Evolutionary conservation across 495 filamentous ascomycete species (phyloP).

Genomic region (Hypoxylon perforatum): DNA sequence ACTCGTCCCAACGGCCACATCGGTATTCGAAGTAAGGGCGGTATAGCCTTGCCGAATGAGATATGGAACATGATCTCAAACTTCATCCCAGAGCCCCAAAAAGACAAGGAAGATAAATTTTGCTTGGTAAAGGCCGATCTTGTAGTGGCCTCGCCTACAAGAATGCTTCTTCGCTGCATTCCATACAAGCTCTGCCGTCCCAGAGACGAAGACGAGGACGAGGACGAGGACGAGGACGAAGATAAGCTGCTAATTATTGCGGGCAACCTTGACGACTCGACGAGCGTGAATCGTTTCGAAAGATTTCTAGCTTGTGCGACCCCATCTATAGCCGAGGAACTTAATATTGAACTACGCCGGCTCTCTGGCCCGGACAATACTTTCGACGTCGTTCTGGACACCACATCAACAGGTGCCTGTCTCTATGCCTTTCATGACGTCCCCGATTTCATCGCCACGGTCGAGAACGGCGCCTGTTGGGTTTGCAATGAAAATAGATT

Average conservation of each 20-base stretch:
- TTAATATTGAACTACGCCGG: not conserved
- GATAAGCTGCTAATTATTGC: not conserved
- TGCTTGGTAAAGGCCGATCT: constrained; percentile 19
- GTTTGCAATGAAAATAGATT: constrained; percentile 12
- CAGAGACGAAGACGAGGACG: not conserved
- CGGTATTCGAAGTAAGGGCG: constrained; percentile 22
- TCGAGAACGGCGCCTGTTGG: constrained; percentile 10
- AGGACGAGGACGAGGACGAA: too few relatives aligned
- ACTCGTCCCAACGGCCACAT: not conserved
- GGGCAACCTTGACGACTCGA: not conserved
- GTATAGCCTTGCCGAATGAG: constrained; percentile 12
- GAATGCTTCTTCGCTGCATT: constrained; percentile 18
- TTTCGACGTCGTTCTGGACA: constrained; percentile 13
- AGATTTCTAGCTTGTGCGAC: constrained; percentile 6
- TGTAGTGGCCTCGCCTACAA: constrained; percentile 8
- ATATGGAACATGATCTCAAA: constrained; percentile 21
- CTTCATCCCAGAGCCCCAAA: not conserved
- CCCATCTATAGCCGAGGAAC: not conserved
- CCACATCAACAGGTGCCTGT: constrained; percentile 4
- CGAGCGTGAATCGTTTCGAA: constrained; percentile 1
- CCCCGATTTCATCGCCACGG: constrained; percentile 13
- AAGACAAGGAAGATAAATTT: constrained; percentile 2
- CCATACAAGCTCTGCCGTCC: constrained; percentile 1
- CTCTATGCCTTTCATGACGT: constrained; percentile 11
- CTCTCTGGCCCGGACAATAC: constrained; percentile 9